Evolutionary conservation across 371 early-diverging fungal genomes (phyloP).

Genomic region (Batkoa obscura): DNA sequence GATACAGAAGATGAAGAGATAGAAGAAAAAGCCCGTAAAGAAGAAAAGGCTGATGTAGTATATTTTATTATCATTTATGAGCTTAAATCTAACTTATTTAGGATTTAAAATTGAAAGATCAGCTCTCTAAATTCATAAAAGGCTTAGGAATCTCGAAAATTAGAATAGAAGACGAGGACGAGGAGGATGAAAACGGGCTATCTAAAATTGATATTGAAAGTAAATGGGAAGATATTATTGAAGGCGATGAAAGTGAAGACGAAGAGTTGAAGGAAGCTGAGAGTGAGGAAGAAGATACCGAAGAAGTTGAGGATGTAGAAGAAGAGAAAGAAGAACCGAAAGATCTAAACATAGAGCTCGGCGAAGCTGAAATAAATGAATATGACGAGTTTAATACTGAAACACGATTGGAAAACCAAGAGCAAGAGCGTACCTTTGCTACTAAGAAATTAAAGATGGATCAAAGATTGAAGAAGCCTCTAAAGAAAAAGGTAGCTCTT

Average conservation of each 20-base stretch:
- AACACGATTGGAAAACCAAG: neutral
- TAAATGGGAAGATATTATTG: neutral
- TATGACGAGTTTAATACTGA: neutral
- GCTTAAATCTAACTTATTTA: neutral
- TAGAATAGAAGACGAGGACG: neutral
- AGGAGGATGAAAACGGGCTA: neutral
- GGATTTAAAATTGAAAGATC: neutral
- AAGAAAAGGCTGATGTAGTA: neutral
- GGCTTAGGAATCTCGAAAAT: conserved; percentile 3
- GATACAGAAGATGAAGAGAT: conserved; percentile 14
- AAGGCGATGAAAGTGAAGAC: neutral
- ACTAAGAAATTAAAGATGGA: neutral
- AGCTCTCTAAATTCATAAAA: conserved; percentile 1
- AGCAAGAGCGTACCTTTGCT: neutral
- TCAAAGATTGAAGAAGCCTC: neutral
- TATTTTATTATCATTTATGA: neutral
- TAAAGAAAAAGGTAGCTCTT: neutral
- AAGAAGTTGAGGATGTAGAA: neutral
- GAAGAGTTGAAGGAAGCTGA: neutral
- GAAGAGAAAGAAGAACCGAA: neutral
- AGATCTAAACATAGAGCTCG: neutral
- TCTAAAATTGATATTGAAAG: neutral
- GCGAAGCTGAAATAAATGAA: neutral
- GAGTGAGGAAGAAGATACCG: neutral
- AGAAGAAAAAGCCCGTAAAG: neutral